phyloP scores from a whole-genome alignment of 805 yeast genomes.

The Kodamaea kakaduensis region DNA sequence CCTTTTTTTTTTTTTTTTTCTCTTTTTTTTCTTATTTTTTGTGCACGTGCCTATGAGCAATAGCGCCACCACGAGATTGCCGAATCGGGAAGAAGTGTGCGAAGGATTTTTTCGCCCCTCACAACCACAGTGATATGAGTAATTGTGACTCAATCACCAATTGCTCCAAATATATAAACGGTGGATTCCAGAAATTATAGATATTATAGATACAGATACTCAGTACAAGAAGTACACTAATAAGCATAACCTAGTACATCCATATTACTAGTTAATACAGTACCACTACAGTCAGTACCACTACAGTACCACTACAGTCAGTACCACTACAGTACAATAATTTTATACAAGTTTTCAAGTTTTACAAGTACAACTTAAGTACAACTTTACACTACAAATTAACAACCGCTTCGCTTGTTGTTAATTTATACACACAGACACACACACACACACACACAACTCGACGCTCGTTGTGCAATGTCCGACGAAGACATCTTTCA shows the following conservation, averaged over 20 bases:
- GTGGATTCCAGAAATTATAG: no score
- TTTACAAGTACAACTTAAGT: no score
- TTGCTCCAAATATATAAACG: slow-evolving; percentile 4
- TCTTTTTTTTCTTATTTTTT: no score
- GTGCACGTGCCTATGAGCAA: slow-evolving; percentile 5
- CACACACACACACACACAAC: slow-evolving; percentile 1
- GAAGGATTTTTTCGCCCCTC: slow-evolving; percentile 7
- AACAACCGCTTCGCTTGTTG: no score
- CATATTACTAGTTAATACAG: not conserved
- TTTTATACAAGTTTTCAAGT: no score
- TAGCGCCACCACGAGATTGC: slow-evolving; percentile 8
- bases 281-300: not conserved
- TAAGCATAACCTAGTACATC: not conserved
- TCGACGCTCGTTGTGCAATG: slow-evolving; percentile 3
- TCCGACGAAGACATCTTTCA: slow-evolving; percentile 15
- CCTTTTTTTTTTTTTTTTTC: not conserved
- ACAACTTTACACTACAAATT: no score
- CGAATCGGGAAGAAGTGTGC: slow-evolving; percentile 4
- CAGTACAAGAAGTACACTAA: slow-evolving; percentile 1
- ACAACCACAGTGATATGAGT: slow-evolving; percentile 7
- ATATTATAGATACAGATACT: no score
- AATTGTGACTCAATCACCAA: slow-evolving; percentile 8
- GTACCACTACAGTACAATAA: no score
- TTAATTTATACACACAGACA: no score
- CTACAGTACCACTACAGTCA: not conserved